Evolutionary conservation across 805 yeast species (phyloP).

Genomic region (Peterozyma toletana): DNA sequence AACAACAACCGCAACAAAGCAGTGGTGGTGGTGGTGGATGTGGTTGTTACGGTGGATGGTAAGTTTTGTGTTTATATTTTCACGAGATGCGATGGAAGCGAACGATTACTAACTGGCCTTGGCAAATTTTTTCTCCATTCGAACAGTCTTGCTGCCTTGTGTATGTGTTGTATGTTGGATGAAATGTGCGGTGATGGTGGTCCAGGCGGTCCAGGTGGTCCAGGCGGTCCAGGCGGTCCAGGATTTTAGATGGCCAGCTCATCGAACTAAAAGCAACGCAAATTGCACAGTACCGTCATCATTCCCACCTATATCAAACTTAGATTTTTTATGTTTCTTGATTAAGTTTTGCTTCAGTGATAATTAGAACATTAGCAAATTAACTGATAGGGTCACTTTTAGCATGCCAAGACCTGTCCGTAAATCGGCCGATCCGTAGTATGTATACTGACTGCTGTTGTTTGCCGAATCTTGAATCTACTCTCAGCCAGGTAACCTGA

Average conservation of each 20-base stretch:
- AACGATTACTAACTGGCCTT: background rate
- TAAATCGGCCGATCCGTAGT: no score
- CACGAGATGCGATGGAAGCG: background rate
- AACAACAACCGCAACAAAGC: slow-evolving; percentile 15
- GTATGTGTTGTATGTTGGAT: slow-evolving; percentile 11
- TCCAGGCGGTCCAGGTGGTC: slow-evolving; percentile 6
- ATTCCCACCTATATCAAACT: no score
- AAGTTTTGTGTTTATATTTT: slow-evolving; percentile 15
- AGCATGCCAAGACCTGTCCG: no score
- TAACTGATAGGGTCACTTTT: no score
- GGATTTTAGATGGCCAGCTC: background rate
- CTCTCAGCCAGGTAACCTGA: no score
- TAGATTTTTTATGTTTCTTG: no score
- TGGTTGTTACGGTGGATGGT: slow-evolving; percentile 21
- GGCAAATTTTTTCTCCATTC: background rate
- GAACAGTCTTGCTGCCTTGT: slow-evolving; percentile 9
- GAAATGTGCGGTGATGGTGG: slow-evolving; percentile 7
- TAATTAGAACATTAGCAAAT: no score
- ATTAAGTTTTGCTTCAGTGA: no score
- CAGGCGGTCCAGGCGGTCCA: slow-evolving; percentile 7
- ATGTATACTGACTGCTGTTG: no score
- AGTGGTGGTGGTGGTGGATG: slow-evolving; percentile 10
- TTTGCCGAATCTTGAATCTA: no score
- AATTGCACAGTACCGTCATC: no score
- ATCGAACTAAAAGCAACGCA: no score